Evolutionary conservation across 106 monocot species (phyloP), one percentile per base, ranked within the genome.

Genomic region (Dioscorea dumetorum): DNA sequence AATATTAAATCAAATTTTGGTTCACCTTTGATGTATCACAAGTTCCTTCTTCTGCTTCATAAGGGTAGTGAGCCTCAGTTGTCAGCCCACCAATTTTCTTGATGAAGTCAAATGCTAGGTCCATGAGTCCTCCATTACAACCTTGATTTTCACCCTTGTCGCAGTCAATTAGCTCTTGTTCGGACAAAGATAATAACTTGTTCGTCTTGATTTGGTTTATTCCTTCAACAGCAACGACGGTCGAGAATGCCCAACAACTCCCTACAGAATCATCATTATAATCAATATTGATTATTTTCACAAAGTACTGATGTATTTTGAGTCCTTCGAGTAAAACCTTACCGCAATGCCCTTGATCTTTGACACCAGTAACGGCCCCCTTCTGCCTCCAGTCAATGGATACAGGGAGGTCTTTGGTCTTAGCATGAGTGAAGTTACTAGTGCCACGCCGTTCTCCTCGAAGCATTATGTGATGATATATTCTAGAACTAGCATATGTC

Each of bases 221-320:
- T 0, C 83, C 77, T 57, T 88, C 82, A 53, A 82, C 80, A 0
- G 81, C 68, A 2, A 50, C 88, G 0, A 81, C 76, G 2, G 81
- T 74, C 0, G 84, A 83, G 61, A 88, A 84, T 8, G 81, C 84
- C n/a, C 84, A 88, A 21, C 88, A 88, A 22, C 84, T 78, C 28
- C 88, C 88, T 88, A 22, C 21, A 75, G 19, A 8, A 20, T 9
- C 58, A 12, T 23, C 60, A 60, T 2, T 8, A 24, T 66, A 0
- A 35, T 4, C 34, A 28, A 33, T 49, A 61, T 9, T 31, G 0
- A 69, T 59, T 15, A 17, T 15, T 34, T 13, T 2, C 2, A n/a
- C 17, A 24, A 14, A 4, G 17, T 49, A 76, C 33, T 8, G 0
- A 12, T 0, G 58, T 24, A 24, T 24, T 20, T 22, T 22, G 9